Evolutionary conservation across 1,284 basidiomycete genomes (phyloP), one percentile per base, ranked within the genome.

Genomic region (Taiwanofungus camphoratus): DNA sequence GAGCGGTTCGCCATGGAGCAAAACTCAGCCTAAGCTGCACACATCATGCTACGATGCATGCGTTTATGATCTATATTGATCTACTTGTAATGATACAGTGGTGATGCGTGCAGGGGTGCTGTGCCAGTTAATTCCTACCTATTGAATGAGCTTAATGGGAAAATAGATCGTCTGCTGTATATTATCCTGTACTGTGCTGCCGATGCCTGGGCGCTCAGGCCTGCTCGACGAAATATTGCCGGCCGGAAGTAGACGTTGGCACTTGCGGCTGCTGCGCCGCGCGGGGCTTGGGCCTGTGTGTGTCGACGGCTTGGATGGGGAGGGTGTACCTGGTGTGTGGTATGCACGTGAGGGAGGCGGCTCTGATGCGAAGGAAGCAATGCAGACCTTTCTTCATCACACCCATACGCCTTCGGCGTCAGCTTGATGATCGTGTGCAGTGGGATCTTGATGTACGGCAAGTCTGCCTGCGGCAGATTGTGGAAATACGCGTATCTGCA

Each of bases 361-460:
- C 7, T 6, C 7, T 33, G 18, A 55, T 66, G 46, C 59, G n/a
- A n/a, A n/a, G n/a, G n/a, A n/a, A n/a, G n/a, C n/a, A n/a, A n/a
- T n/a, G n/a, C n/a, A n/a, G n/a, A 92, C 73, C 96, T 76, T 63
- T 95, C 93, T 65, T 99, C 96, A 63, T 97, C 92, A 70, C 95
- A 99, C 16, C 96, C 96, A 61, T 99, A 99, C 1, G 96, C 96
- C 62, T 92, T 93, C 2, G 96, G 96, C 1, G 95, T 98, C 41
- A 99, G 75, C 67, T 98, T 97, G 65, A 99, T 97, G 24, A 99
- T 87, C 0, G 95, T 99, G 62, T 99, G 96, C 42, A 98, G 67
- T 0, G 92, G 92, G 40, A 94, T 90, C 66, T 96, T 97, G 75
- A 99, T 92, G 62, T 99, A 99, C 1, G 96, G 96, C 38, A 99